Conservation (phyloP, 495 filamentous ascomycete species). For the Talaromyces proteolyticus region DNA sequence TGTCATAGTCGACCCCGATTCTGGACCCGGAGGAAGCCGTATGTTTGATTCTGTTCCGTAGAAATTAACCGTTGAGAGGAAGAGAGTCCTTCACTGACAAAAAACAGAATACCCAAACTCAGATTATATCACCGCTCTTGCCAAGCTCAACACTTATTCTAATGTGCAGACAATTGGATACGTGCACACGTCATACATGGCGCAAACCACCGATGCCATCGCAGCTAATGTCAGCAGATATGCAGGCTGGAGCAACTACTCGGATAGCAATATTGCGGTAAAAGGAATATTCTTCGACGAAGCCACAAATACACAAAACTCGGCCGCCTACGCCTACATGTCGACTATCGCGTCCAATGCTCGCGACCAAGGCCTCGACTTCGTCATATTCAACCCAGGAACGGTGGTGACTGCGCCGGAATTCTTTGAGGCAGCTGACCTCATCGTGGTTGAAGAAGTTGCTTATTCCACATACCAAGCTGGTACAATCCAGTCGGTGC, state of each 20-base stretch:
- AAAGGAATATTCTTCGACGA: conserved; percentile 47
- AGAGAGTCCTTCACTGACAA: no score
- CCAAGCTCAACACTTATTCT: conserved; percentile 29
- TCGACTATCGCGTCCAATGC: conserved; percentile 4
- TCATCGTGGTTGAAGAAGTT: conserved; percentile 1
- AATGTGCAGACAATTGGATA: conserved; percentile 46
- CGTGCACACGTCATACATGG: conserved; percentile 31
- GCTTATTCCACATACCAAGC: conserved; percentile 1
- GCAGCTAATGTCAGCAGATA: conserved; percentile 34
- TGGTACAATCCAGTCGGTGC: neutral
- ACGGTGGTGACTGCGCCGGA: neutral
- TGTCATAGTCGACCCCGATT: conserved; percentile 40
- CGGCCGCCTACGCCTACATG: conserved; percentile 23
- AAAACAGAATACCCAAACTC: conserved; percentile 16
- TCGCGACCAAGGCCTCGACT: neutral
- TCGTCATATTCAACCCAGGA: conserved; percentile 5
- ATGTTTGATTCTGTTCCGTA: neutral
- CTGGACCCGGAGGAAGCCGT: conserved; percentile 34
- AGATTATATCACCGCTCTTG: conserved; percentile 25
- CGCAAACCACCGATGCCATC: conserved; percentile 19
- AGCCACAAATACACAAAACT: conserved; percentile 21
- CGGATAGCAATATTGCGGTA: conserved; percentile 23
- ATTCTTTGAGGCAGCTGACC: conserved; percentile 3
- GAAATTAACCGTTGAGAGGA: no score
- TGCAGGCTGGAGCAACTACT: conserved; percentile 28